Conservation (phyloP, 1,139 yeast genomes). For the Pneumocystis wakefieldiae region DNA sequence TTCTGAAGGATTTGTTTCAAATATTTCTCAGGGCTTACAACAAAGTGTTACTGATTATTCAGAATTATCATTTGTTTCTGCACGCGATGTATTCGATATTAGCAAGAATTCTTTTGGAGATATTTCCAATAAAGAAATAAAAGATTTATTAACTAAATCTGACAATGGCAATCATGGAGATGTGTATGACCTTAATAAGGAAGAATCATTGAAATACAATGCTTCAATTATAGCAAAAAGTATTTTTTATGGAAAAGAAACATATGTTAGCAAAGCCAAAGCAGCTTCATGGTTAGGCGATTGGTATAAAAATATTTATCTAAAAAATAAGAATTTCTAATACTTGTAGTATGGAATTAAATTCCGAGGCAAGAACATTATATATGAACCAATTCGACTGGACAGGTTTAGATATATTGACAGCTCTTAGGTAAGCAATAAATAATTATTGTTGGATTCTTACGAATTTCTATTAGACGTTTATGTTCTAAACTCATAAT, state of each 20-base stretch:
- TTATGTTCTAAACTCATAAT: constrained; percentile 54
- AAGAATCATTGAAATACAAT: background rate
- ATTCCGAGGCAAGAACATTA: constrained; percentile 17
- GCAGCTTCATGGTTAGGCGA: constrained; percentile 7
- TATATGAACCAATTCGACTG: constrained; percentile 24
- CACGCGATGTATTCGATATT: background rate
- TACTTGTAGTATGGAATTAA: constrained; percentile 7
- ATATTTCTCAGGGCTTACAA: background rate
- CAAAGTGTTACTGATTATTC: background rate
- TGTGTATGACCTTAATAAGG: background rate
- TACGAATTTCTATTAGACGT: constrained; percentile 13
- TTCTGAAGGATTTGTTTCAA: background rate
- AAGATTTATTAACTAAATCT: background rate
- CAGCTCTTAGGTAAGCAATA: constrained; percentile 32
- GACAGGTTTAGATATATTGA: constrained; percentile 24
- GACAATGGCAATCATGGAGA: background rate
- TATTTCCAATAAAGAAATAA: background rate
- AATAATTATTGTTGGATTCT: background rate
- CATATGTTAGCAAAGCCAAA: constrained; percentile 3
- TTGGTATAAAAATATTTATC: background rate
- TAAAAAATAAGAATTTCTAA: background rate
- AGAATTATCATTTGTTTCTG: background rate
- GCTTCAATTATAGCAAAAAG: background rate
- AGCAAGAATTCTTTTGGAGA: background rate
- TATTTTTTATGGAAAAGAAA: constrained; percentile 4